Evolutionary conservation across 2,329 filamentous ascomycete species (phyloP), one percentile per base, ranked within the genome.

Genomic region (Graphilbum fragrans): DNA sequence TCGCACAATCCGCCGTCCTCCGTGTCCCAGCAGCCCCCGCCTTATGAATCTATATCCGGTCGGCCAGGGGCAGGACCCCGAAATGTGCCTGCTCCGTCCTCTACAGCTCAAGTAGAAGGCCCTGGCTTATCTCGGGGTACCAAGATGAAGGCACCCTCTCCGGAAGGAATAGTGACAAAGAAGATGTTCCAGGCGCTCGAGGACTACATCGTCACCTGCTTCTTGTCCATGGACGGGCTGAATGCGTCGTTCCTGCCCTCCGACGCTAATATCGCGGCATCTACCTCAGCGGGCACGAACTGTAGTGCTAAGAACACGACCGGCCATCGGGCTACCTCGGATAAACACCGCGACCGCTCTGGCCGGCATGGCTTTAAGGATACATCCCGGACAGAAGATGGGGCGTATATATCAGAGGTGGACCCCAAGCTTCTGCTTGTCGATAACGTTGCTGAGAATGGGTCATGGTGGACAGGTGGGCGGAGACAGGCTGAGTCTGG

Each of bases 361-460:
- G 25, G 17, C 3, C 25, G 19, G 9, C 3, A 10, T 4, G 56
- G 60, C 35, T 61, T 63, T 21, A 58, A 17, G 7, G 23, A 22
- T 7, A 20, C 14, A 3, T 4, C n/a, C 5, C 6, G 17, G 8
- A 10, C 19, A 6, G 11, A 17, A 2, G 12, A 6, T n/a, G 29
- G 19, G 2, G 4, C 29, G 5, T 5, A 7, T 14, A 3, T 77
- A 4, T 70, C 70, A 29, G 79, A 84, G 38, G 60, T 87, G 18
- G 85, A 92, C 55, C 74, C 81, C 1, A 92, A 87, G 53, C 72
- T 82, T 5, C 63, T 90, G 18, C 64, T 87, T 7, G 58, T 88
- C 2, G 84, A 83, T 3, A 76, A 88, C 52, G 69, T 88, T 49
- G 82, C 80, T 1, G 85, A 92, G 55, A 92, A 92, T 53, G 84